Percentiles rank a stretch among this genome's conserved stretches.
These are phyloP conservation scores for Bifiguratus adelaidae DNA, from an alignment of 192 early-diverging fungal species.

Conservation along the genomic window DNA sequence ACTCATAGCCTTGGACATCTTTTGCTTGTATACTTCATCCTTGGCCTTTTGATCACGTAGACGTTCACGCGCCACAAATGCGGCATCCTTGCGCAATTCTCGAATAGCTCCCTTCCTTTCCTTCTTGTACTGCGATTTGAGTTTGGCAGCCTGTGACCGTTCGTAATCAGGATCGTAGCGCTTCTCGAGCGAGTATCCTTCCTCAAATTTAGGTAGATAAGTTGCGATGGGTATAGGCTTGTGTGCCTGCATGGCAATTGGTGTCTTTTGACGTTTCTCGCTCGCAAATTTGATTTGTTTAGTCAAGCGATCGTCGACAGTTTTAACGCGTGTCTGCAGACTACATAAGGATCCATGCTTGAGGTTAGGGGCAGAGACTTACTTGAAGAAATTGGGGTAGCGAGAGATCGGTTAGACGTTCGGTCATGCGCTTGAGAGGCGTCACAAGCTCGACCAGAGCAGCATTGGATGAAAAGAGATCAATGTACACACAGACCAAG, in stretches of 20 bases:
- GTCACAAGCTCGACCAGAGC: no score
- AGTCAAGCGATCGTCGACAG: slow-evolving; percentile 26
- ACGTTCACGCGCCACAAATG: slow-evolving; percentile 72
- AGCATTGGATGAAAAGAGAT: no score
- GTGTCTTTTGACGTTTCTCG: slow-evolving; percentile 38
- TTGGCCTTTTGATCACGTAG: slow-evolving; percentile 59
- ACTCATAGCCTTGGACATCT: slow-evolving; percentile 86
- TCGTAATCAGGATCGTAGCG: slow-evolving; percentile 75
- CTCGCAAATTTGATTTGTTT: slow-evolving; percentile 37
- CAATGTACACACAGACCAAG: no score
- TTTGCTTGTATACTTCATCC: slow-evolving; percentile 76
- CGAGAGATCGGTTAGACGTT: no score
- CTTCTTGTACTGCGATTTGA: slow-evolving; percentile 76
- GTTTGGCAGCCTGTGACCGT: slow-evolving; percentile 62
- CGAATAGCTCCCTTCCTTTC: slow-evolving; percentile 92
- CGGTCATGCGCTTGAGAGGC: no score
- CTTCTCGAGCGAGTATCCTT: slow-evolving; percentile 78
- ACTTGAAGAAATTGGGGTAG: no score
- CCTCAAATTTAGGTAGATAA: slow-evolving; percentile 86
- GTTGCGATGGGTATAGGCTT: slow-evolving; percentile 79
- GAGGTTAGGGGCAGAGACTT: no score
- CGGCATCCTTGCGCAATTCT: slow-evolving; percentile 89
- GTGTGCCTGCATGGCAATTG: slow-evolving; percentile 76
- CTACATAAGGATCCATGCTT: no score
- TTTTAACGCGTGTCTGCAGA: slow-evolving; percentile 14